Percentiles rank a stretch among this genome's conserved stretches.
phyloP scores from a whole-genome alignment of 768 basidiomycete species.

The Tricholoma sp. region DNA sequence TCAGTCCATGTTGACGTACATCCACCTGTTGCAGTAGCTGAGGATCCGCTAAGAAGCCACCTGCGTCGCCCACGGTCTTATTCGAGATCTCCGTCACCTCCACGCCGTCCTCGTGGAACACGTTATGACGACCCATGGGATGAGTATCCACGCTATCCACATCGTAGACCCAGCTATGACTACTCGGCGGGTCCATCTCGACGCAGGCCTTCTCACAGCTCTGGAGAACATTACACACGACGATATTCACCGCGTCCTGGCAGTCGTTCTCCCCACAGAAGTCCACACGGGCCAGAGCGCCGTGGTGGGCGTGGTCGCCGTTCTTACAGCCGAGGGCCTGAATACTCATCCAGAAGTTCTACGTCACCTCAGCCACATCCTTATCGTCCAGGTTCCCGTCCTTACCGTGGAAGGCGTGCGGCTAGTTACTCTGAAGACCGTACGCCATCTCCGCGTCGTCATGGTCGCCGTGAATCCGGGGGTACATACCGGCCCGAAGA shows the following conservation, averaged over 20 bases:
- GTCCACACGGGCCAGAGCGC: too few species aligned
- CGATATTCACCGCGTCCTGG: too few species aligned
- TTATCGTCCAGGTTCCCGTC: conserved; percentile 6
- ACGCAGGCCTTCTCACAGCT: too few species aligned
- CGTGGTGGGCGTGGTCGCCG: too few species aligned
- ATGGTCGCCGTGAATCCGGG: neutral
- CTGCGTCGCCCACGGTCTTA: conserved; percentile 18
- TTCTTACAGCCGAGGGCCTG: too few species aligned
- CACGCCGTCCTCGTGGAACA: conserved; percentile 7
- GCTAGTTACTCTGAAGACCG: too few species aligned
- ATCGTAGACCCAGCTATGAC: neutral
- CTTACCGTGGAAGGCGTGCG: conserved; percentile 2
- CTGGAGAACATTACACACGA: too few species aligned
- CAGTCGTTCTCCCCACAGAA: too few species aligned
- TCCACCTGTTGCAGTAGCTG: neutral
- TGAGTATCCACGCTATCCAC: conserved; percentile 5
- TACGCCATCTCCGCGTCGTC: neutral
- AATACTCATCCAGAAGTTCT: too few species aligned
- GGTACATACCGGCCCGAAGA: neutral
- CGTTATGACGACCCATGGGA: neutral
- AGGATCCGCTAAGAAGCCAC: neutral
- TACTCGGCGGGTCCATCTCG: too few species aligned
- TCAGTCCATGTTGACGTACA: neutral
- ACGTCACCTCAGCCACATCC: neutral
- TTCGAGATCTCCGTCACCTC: conserved; percentile 12